Evolutionary conservation across 768 basidiomycete genomes (phyloP).

Genomic region (Termitomyces sp.): DNA sequence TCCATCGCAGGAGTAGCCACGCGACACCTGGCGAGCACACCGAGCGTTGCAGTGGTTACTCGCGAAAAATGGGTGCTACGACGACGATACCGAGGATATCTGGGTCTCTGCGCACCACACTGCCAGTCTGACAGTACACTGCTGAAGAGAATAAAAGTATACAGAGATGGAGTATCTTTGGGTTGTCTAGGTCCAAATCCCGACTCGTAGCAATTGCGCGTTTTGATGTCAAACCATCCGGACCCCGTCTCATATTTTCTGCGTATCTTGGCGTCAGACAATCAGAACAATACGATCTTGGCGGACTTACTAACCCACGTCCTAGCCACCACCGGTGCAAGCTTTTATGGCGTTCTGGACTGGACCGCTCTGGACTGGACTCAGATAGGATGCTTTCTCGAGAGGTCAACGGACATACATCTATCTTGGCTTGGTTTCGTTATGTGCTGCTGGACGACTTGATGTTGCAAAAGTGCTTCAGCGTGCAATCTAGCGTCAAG

Average conservation of each 20-base stretch:
- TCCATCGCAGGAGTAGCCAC: slow-evolving; percentile 65
- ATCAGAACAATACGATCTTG: neutral
- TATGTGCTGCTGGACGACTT: neutral
- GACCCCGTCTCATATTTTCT: neutral
- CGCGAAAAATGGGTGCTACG: slow-evolving; percentile 17
- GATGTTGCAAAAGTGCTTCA: neutral
- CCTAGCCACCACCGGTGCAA: neutral
- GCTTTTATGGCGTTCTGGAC: neutral
- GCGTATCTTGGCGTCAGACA: neutral
- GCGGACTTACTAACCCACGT: neutral
- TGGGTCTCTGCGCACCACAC: slow-evolving; percentile 5
- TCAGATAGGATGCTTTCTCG: neutral
- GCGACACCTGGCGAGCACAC: slow-evolving; percentile 11
- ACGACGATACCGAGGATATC: slow-evolving; percentile 18
- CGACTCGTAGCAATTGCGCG: neutral
- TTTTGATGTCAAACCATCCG: neutral
- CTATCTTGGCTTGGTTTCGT: neutral
- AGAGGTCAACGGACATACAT: neutral
- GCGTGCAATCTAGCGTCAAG: neutral
- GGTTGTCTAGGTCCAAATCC: neutral
- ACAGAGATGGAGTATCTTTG: neutral
- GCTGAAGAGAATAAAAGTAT: neutral
- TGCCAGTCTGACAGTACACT: neutral
- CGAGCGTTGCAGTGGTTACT: slow-evolving; percentile 11
- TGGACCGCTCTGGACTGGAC: neutral